Conservation (phyloP, 306 rosid genomes). For the Cicer yamashitae region DNA sequence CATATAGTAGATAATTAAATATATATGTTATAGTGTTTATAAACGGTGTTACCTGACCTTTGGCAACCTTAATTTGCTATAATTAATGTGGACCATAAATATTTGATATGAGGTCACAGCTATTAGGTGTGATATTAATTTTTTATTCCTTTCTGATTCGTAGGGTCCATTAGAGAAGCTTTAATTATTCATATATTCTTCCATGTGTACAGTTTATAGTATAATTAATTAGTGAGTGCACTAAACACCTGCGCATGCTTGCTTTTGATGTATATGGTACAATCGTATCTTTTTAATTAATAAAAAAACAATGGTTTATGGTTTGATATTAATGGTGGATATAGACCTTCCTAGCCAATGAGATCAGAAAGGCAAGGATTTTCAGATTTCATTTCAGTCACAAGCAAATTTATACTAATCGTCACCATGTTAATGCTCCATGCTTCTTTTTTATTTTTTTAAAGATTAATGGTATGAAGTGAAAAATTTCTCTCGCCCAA, state of each 20-base stretch:
- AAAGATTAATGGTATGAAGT: constrained; percentile 21
- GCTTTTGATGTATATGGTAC: constrained; percentile 7
- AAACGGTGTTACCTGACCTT: constrained; percentile 10
- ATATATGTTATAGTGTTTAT: constrained; percentile 9
- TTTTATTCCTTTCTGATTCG: constrained; percentile 34
- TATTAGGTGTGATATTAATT: neutral
- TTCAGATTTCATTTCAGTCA: constrained; percentile 48
- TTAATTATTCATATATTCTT: constrained; percentile 19
- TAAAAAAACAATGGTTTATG: neutral
- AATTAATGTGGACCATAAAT: constrained; percentile 39
- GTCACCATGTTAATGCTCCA: constrained; percentile 26
- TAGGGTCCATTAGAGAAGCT: constrained; percentile 33
- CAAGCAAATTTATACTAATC: constrained; percentile 24
- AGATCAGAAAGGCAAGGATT: neutral
- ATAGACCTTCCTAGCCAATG: too few species aligned
- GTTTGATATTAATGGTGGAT: constrained; percentile 2
- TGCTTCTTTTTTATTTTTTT: neutral
- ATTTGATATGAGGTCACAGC: constrained; percentile 32
- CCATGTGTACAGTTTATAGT: constrained; percentile 7
- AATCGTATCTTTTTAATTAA: neutral
- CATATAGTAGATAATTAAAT: neutral
- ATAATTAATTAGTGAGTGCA: constrained; percentile 40
- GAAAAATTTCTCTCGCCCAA: neutral
- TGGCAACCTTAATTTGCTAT: constrained; percentile 26
- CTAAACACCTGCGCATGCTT: constrained; percentile 45